A percentile compares a stretch with the other conserved stretches of the same genome.
Evolutionary conservation across 495 filamentous ascomycete species (phyloP).

Genomic region (Oleoguttula mirabilis): DNA sequence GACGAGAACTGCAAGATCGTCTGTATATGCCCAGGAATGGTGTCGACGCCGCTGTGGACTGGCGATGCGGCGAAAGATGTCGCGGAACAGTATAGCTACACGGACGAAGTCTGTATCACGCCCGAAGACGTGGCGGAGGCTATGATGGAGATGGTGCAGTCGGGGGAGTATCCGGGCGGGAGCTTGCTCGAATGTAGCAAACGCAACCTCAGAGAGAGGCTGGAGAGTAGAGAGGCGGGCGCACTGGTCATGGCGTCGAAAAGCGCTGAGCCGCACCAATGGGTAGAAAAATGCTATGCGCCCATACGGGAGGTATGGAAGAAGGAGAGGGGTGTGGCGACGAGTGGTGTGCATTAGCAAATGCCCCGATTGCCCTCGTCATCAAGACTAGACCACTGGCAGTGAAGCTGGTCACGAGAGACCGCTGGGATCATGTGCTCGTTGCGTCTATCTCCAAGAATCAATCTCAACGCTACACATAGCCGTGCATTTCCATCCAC

Average conservation of each 20-base stretch:
- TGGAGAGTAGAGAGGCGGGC: conserved; percentile 7
- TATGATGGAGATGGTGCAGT: conserved; percentile 24
- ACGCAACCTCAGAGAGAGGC: not conserved
- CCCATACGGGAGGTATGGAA: conserved; percentile 12
- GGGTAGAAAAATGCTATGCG: conserved; percentile 2
- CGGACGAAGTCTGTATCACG: conserved; percentile 16
- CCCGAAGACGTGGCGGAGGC: conserved; percentile 21
- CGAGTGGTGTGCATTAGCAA: conserved; percentile 4
- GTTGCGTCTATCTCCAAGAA: too few species aligned
- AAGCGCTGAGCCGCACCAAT: conserved; percentile 2
- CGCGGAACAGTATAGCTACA: conserved; percentile 19
- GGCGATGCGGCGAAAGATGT: conserved; percentile 45
- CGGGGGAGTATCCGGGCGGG: conserved; percentile 20
- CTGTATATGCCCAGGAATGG: conserved; percentile 33
- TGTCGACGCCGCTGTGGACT: conserved; percentile 56
- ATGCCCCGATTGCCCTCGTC: too few species aligned
- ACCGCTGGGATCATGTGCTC: too few species aligned
- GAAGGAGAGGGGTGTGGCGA: conserved; percentile 8
- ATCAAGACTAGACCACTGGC: too few species aligned
- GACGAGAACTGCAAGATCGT: conserved; percentile 26
- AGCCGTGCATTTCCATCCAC: too few species aligned
- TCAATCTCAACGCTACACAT: too few species aligned
- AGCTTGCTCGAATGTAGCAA: conserved; percentile 43
- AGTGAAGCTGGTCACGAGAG: too few species aligned
- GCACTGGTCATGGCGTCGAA: not conserved